These are phyloP conservation scores for Fusarium sp. DNA, from an alignment of 2,329 filamentous ascomycete genomes.

Conservation along the genomic window DNA sequence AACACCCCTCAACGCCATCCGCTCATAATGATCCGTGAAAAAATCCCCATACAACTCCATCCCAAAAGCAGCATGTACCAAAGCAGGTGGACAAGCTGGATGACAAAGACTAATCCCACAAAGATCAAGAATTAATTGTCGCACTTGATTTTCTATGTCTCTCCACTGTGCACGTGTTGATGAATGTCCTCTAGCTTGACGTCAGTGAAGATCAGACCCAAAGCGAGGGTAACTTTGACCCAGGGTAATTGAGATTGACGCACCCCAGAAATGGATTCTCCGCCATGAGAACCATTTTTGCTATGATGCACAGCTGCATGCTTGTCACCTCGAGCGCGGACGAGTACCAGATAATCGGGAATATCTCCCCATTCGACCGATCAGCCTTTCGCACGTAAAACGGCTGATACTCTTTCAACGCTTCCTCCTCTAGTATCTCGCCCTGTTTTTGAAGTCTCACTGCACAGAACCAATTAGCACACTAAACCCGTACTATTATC, in stretches of 20 bases:
- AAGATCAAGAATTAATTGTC: constrained; percentile 53
- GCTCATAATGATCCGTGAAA: constrained; percentile 56
- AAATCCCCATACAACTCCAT: constrained; percentile 58
- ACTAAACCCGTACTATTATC: not conserved
- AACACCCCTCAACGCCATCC: constrained; percentile 53
- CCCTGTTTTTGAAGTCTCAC: constrained; percentile 54
- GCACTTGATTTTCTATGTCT: constrained; percentile 54
- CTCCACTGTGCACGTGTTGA: constrained; percentile 50
- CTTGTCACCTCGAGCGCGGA: constrained; percentile 56
- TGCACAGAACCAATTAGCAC: constrained; percentile 20
- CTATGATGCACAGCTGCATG: constrained; percentile 55
- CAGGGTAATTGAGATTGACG: constrained; percentile 7
- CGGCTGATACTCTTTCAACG: constrained; percentile 50
- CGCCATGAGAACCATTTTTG: constrained; percentile 55
- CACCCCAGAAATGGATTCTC: constrained; percentile 55
- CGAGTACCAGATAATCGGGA: constrained; percentile 55
- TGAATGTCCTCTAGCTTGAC: constrained; percentile 37
- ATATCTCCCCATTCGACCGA: constrained; percentile 54
- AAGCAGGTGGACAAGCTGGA: constrained; percentile 52
- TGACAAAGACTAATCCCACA: constrained; percentile 57
- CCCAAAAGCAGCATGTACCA: constrained; percentile 55
- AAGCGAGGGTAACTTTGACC: not conserved
- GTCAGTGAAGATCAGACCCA: constrained; percentile 15
- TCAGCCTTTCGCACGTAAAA: constrained; percentile 52
- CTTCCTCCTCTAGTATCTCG: constrained; percentile 50